Conservation (phyloP, 495 filamentous ascomycete species). For the Aspergillus cavernicola region DNA sequence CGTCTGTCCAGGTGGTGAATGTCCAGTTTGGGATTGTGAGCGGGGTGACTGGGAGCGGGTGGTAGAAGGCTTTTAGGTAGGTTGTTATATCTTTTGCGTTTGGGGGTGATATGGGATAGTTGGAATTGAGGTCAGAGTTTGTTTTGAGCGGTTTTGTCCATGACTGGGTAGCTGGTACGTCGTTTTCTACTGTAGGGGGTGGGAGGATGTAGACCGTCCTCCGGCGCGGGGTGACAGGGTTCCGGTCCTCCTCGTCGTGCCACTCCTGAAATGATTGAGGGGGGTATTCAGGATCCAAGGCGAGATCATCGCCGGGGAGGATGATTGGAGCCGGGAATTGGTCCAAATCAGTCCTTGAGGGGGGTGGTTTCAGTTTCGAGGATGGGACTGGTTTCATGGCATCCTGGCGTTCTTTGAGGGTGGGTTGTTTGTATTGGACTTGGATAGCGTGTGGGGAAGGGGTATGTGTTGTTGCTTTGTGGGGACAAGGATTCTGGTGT, state of each 20-base stretch:
- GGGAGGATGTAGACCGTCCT: slow-evolving; percentile 54
- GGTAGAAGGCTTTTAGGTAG: slow-evolving; percentile 61
- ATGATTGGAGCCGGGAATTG: slow-evolving; percentile 58
- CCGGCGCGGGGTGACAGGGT: slow-evolving; percentile 43
- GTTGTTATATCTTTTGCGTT: slow-evolving; percentile 34
- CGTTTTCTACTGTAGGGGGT: slow-evolving; percentile 34
- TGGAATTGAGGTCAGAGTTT: slow-evolving; percentile 8
- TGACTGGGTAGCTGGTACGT: neutral
- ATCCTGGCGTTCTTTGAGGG: neutral
- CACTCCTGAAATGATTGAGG: slow-evolving; percentile 57
- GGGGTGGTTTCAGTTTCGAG: neutral
- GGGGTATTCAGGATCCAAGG: slow-evolving; percentile 49
- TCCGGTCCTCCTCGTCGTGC: slow-evolving; percentile 47
- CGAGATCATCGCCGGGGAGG: slow-evolving; percentile 58
- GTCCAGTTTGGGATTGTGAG: slow-evolving; percentile 28
- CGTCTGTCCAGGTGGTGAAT: slow-evolving; percentile 47
- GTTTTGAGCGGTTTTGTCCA: slow-evolving; percentile 1
- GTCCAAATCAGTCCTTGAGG: neutral
- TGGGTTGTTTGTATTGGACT: slow-evolving; percentile 10
- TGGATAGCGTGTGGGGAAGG: slow-evolving; percentile 6
- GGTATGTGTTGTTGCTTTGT: neutral
- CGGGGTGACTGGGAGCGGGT: slow-evolving; percentile 49
- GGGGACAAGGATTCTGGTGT: neutral
- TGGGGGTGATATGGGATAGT: slow-evolving; percentile 22
- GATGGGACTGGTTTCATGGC: neutral